phyloP scores from a whole-genome alignment of 805 yeast species.

The Cephaloascus fragrans region DNA sequence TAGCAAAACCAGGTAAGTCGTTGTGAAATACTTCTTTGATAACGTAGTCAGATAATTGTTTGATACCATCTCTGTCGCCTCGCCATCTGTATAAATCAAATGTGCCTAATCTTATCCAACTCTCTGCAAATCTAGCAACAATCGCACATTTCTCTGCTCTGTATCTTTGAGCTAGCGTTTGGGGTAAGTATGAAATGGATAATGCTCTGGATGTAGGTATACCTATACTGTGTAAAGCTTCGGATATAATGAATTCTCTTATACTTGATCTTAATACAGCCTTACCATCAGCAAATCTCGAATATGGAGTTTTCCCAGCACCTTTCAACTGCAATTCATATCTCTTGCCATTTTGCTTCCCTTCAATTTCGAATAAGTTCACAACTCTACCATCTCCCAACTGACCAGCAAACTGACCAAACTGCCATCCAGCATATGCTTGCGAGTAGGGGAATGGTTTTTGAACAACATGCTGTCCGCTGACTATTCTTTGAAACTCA shows the following conservation, averaged over 20 bases:
- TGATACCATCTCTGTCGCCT: conserved; percentile 54
- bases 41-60: conserved; percentile 61
- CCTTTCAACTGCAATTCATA: conserved; percentile 84
- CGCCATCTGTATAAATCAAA: conserved; percentile 77
- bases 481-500: conserved; percentile 41
- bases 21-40: conserved; percentile 48
- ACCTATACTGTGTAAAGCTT: conserved; percentile 68
- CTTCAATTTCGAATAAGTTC: conserved; percentile 64
- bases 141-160: conserved; percentile 76
- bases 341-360: conserved; percentile 23
- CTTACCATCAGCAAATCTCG: conserved; percentile 94
- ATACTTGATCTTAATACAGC: conserved; percentile 85
- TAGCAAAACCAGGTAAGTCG: conserved; percentile 18
- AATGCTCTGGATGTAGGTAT: conserved; percentile 84
- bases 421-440: conserved; percentile 94
- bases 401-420: conserved; percentile 95
- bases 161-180: conserved; percentile 65
- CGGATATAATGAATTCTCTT: conserved; percentile 80
- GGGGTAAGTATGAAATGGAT: conserved; percentile 62
- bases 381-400: conserved; percentile 92
- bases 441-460: conserved; percentile 75
- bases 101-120: conserved; percentile 83
- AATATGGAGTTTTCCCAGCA: conserved; percentile 83
- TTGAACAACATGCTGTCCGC: conserved; percentile 44
- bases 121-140: conserved; percentile 72